Base-by-base conservation (phyloP, 2,329 filamentous ascomycete genomes). In the Clonostachys chloroleuca region DNA sequence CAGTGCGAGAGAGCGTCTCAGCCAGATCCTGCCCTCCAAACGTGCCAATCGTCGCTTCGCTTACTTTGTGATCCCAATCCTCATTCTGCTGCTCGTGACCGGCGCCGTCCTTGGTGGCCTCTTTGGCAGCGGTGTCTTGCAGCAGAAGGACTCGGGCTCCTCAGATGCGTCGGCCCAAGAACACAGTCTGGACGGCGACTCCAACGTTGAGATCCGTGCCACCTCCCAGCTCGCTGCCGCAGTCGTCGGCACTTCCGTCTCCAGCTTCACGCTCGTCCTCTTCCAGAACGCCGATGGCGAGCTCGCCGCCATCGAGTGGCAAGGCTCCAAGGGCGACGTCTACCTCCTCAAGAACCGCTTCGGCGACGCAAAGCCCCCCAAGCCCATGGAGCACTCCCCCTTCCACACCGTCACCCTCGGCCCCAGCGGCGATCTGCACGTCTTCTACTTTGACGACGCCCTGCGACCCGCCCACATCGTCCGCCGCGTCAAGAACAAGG, bases 401-500 rank as follows among this genome's bases (percentile, higher is more conserved):
- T 30, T 47, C 34, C 14, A 24, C 33, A n/a, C 30, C 33, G 16
- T 47, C 40, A 24, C 17, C 7, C 18, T 36, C 34, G 41, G 45
- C 12, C 16, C 34, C 18, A 17, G 39, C 12, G 35, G 24, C 4
- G 20, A 48, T 4, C 41, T 44, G 9, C 46, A 48, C 34, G 14
- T 48, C 9, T 44, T 40, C 36, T 44, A 48, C 34, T 34, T 48
- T 12, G 42, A 48, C 14, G 46, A 48, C 14, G 20, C 34, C 16
- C 14, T 34, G 5, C 46, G 36, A 12, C 18, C 44, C 3, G 20
- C 41, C 18, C 46, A 48, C 34, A n/a, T 44, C 13, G 41, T 48
- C n/a, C 46, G 46, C 4, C 42, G 42, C 16, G n/a, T 24, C 17
- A 30, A 10, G 24, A 30, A 30, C 24, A 17, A 37, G 12, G 36